Base-by-base conservation (phyloP, 2,329 filamentous ascomycete genomes). In the Colletotrichum sp. region DNA sequence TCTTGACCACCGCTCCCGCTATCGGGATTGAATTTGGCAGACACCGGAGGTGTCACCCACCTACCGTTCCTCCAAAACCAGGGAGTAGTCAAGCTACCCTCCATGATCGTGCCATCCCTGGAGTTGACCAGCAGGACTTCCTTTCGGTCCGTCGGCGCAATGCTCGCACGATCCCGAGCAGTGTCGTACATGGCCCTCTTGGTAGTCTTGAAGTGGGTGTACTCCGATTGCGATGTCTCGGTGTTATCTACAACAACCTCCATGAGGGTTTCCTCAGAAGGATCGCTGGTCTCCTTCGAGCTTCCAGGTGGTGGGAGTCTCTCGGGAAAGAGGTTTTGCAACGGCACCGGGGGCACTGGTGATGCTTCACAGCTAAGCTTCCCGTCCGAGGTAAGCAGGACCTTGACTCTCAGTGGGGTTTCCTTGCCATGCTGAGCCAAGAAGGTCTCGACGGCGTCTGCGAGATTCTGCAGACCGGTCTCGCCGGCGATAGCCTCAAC, bases 121-220 rank as follows among this genome's bases (percentile, higher is more conserved):
- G 81, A 82, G 80, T 95, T 95, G 78, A 94, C 89, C 3, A 98
- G 85, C 25, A 99, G 87, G 6, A 98, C 95, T 83, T 99, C 96
- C 68, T 90, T 89, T 55, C 86, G 83, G 49, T 91, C 89, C 1
- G 85, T 81, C 11, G 83, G 85, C 59, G 77, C 81, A 64, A 96
- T 91, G 0, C 86, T 86, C 2, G 90, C 91, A 16, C 95, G 89
- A 30, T 86, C 81, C 11, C 96, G 91, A 2, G 95, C 95, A 4
- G 86, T 86, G 62, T 94, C 91, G 83, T 99, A 99, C 82, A 92
- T 88, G 12, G 88, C 86, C 16, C 96, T 92, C 64, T 89, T 87
- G 0, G 95, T 97, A 0, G 96, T 99, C 84, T 99, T 99, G 87
- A 94, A 95, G 74, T 93, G 92, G 0, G 96, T 98, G 81, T 93